Evolutionary conservation across 2,329 filamentous ascomycete species (phyloP), one percentile per base, ranked within the genome.

Genomic region (Aspergillus versicolor): DNA sequence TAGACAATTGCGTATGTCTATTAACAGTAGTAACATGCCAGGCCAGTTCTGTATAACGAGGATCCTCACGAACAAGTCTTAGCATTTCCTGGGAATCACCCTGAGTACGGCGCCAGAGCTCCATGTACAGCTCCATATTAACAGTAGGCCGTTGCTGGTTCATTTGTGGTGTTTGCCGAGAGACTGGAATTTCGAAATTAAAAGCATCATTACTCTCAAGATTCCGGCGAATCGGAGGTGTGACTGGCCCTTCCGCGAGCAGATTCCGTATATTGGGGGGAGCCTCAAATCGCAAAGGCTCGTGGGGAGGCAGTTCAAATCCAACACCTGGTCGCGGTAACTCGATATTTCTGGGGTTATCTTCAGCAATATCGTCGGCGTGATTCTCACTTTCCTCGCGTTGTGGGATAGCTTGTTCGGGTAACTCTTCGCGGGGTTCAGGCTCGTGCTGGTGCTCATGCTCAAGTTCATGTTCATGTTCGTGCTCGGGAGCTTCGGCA

Each of bases 11-110:
- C 22, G 67, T 60, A 15, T 70, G 56, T 19, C 66, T 70, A 60
- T 70, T 77, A 59, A 85, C 84, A 22, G 83, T 75, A 32, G 80
- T 77, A 11, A 88, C 79, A 77, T 86, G 84, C 68, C 85, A 84
- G 11, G 77, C 76, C 34, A 90, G 77, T 49, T 82, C 81, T 11
- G 84, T 82, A 54, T 83, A 78, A 2, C 84, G 78, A 4, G 82
- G 79, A 63, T 88, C 85, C 38, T 84, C 80, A 40, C 82, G 80
- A 32, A 88, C 85, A 21, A 89, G 84, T 41, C 79, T 76, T 3
- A 88, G 63, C 24, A 89, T 84, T 57, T 79, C 80, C 37, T 82
- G 77, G 0, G 81, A 80, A 63, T 88, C 81, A 4, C 86, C 86
- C 43, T 80, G 79, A 1, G 85, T 85, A 54, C 83, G 82, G 42